Evolutionary conservation across 306 rosid species (phyloP), one percentile per base, ranked within the genome.

Genomic region (Carpinus fangiana): DNA sequence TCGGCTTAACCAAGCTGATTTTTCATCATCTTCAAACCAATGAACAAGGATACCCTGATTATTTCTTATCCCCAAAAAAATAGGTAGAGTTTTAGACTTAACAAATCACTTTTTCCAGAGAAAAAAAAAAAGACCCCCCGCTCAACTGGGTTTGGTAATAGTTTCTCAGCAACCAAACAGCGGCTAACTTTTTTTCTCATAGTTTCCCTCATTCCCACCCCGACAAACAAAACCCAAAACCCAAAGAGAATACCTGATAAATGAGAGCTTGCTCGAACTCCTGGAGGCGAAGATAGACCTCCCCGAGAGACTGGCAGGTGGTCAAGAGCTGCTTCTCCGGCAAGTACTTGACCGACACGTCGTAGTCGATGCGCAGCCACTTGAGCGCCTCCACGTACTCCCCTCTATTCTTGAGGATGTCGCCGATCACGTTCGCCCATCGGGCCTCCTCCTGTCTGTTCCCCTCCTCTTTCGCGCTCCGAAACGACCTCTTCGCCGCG

Each of bases 261-360:
- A 45, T 23, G 38, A 92, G 90, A 74, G 98, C 98, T 2, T 91
- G 82, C 26, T 61, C 8, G 88, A 88, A 95, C 1, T 72, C 73
- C 65, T 87, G 90, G 18, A 89, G 98, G 8, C 96, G 93, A 74
- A 95, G 93, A 64, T 92, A 92, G 74, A 92, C 83, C 76, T 95
- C 98, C 4, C 98, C 98, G 60, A 95, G 88, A 16, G 98, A 95
- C 87, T 95, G 98, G 28, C 98, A 92, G 3, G 98, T 87, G 5
- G 97, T 86, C 31, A 95, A 84, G 80, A 90, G 84, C 16, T 95
- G 91, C 71, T 85, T 88, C 53, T 89, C 88, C 0, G 90, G 83
- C 75, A 95, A 80, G 57, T 81, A 68, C 66, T 85, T 88, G 64
- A 61, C 78, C 16, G 97, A 87, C 69, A 92, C 41, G 0, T 91